Evolutionary conservation across 352 stramenopile species (phyloP).

Genomic region (Pythium insidiosum): DNA sequence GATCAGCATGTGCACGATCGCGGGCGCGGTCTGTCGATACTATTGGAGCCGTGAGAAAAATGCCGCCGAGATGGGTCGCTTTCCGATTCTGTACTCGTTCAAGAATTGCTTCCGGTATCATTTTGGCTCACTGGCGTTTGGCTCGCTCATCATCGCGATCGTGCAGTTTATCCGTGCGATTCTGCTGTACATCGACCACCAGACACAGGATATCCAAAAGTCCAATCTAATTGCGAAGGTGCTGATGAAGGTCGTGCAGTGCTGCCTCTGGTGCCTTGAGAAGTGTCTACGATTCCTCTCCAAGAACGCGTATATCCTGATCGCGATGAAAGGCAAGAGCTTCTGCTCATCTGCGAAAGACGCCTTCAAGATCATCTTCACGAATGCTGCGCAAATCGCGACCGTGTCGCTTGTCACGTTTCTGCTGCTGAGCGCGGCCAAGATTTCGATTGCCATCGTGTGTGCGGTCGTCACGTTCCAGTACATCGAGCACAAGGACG

Average conservation of each 20-base stretch:
- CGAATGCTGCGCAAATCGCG: slow-evolving; percentile 83
- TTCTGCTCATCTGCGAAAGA: slow-evolving; percentile 88
- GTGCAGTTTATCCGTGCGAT: slow-evolving; percentile 92
- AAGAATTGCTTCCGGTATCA: slow-evolving; percentile 90
- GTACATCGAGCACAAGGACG: slow-evolving; percentile 46
- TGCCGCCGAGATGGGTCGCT: slow-evolving; percentile 49
- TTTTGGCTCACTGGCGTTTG: slow-evolving; percentile 93
- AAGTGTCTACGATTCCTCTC: slow-evolving; percentile 97
- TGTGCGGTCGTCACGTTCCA: slow-evolving; percentile 50
- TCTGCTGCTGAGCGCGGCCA: slow-evolving; percentile 90
- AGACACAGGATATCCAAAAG: slow-evolving; percentile 79
- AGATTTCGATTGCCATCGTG: slow-evolving; percentile 69
- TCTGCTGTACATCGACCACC: slow-evolving; percentile 90
- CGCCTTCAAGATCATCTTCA: slow-evolving; percentile 89
- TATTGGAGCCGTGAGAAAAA: slow-evolving; percentile 88
- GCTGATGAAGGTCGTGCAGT: slow-evolving; percentile 83
- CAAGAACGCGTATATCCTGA: slow-evolving; percentile 93
- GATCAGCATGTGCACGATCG: slow-evolving; percentile 92
- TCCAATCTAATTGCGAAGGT: slow-evolving; percentile 77
- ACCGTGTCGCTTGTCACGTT: slow-evolving; percentile 87
- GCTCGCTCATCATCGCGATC: slow-evolving; percentile 93
- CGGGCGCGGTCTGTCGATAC: slow-evolving; percentile 86
- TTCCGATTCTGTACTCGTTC: slow-evolving; percentile 56
- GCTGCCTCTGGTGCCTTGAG: slow-evolving; percentile 92
- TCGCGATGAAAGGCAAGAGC: slow-evolving; percentile 68